Evolutionary conservation across 805 yeast genomes (phyloP).

Genomic region (Kodamaea leandrae): DNA sequence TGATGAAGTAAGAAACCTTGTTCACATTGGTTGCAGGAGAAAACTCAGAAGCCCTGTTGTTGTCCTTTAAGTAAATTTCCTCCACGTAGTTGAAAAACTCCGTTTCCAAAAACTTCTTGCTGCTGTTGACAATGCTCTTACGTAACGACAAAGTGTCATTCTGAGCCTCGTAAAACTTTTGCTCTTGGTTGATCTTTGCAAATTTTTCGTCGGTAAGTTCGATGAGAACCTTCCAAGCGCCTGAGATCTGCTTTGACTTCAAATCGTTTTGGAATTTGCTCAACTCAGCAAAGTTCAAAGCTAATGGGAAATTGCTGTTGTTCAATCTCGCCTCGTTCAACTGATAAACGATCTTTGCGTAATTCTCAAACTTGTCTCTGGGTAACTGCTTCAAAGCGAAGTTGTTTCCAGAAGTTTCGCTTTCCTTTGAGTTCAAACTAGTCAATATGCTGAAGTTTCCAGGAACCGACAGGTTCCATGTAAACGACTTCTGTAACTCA

Average conservation of each 20-base stretch:
- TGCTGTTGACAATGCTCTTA: slow-evolving; percentile 48
- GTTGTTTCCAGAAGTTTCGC: slow-evolving; percentile 7
- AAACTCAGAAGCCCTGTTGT: slow-evolving; percentile 25
- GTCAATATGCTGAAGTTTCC: slow-evolving; percentile 33
- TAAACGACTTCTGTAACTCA: slow-evolving; percentile 23
- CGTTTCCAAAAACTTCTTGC: slow-evolving; percentile 61
- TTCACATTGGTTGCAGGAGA: slow-evolving; percentile 66
- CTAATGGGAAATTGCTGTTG: slow-evolving; percentile 51
- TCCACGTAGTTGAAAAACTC: slow-evolving; percentile 80
- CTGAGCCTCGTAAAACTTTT: slow-evolving; percentile 28
- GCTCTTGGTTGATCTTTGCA: slow-evolving; percentile 34
- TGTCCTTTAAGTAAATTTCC: slow-evolving; percentile 59
- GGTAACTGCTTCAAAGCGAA: slow-evolving; percentile 31
- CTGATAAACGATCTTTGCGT: slow-evolving; percentile 67
- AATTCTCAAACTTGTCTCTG: slow-evolving; percentile 64
- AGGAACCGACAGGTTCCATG: slow-evolving; percentile 36
- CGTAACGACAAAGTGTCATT: slow-evolving; percentile 30
- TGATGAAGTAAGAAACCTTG: slow-evolving; percentile 62
- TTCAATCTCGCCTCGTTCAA: slow-evolving; percentile 68
- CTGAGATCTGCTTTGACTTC: slow-evolving; percentile 68
- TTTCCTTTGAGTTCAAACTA: slow-evolving; percentile 23
- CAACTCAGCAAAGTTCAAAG: slow-evolving; percentile 58
- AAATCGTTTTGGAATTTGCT: slow-evolving; percentile 57
- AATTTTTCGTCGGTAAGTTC: slow-evolving; percentile 42
- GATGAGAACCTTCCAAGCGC: slow-evolving; percentile 67